Conservation (phyloP, 73 alveolate species). For the Paramecium octaurelia region DNA sequence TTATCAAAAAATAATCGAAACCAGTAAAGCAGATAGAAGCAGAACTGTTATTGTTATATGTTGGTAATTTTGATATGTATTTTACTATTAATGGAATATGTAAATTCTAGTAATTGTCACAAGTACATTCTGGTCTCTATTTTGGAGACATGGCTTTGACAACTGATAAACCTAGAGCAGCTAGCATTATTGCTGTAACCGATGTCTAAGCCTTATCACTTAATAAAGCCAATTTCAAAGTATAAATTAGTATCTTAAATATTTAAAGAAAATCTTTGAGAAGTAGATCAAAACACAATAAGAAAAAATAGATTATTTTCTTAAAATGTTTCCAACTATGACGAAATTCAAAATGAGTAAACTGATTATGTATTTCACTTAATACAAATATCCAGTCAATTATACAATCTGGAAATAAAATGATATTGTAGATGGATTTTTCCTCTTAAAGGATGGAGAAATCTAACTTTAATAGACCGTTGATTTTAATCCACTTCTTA, state of each 20-base stretch:
- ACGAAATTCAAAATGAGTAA: constrained; percentile 29
- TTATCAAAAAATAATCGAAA: not conserved
- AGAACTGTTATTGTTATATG: not conserved
- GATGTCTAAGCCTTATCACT: constrained; percentile 33
- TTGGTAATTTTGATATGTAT: not conserved
- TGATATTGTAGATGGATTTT: constrained; percentile 16
- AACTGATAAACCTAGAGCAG: constrained; percentile 61
- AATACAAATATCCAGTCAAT: constrained; percentile 9
- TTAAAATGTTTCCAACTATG: constrained; percentile 16
- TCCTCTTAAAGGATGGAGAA: constrained; percentile 7
- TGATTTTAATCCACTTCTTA: not conserved
- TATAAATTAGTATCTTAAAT: not conserved
- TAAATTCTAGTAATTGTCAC: not conserved
- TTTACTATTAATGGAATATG: not conserved
- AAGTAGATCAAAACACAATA: not conserved
- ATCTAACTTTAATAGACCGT: not conserved
- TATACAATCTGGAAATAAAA: not conserved
- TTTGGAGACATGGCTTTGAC: constrained; percentile 63
- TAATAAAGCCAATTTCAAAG: constrained; percentile 27
- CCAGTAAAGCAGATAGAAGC: constrained; percentile 13
- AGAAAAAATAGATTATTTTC: constrained; percentile 6
- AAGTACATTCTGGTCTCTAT: constrained; percentile 17
- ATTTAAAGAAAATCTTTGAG: constrained; percentile 2
- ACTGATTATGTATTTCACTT: not conserved
- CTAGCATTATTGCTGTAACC: constrained; percentile 44